Conservation (phyloP, 1,284 basidiomycete species). For the Hypsizygus ulmarius region DNA sequence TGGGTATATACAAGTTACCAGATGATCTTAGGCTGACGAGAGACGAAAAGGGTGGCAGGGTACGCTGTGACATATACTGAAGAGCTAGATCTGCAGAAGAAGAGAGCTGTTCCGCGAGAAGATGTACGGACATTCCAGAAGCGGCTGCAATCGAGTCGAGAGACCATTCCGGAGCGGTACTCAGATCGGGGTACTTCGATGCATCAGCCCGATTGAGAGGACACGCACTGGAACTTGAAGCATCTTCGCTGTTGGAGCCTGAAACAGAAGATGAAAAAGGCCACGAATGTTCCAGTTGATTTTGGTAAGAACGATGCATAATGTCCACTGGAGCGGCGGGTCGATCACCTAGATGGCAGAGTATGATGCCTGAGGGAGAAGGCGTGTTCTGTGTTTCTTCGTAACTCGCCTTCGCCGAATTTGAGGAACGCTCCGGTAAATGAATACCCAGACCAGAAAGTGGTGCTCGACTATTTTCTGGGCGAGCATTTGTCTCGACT, state of each 20-base stretch:
- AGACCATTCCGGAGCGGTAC: conserved; percentile 18
- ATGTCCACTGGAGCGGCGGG: conserved; percentile 9
- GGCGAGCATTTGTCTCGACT: conserved; percentile 11
- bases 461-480: conserved; percentile 11
- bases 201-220: conserved; percentile 6
- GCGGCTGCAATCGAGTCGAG: conserved; percentile 30
- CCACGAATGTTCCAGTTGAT: conserved; percentile 21
- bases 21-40: conserved; percentile 1
- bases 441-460: conserved; percentile 31
- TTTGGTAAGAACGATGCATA: conserved; percentile 11
- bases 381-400: background rate
- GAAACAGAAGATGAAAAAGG: conserved; percentile 22
- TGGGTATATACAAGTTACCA: conserved; percentile 10
- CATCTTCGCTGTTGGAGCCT: conserved; percentile 13
- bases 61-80: conserved; percentile 19
- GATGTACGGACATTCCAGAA: conserved; percentile 29
- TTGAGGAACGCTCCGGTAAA: conserved; percentile 16
- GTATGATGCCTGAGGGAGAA: conserved; percentile 1
- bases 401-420: conserved; percentile 4
- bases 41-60: conserved; percentile 2
- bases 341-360: conserved; percentile 15
- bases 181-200: conserved; percentile 1
- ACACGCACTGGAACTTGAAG: conserved; percentile 4
- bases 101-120: conserved; percentile 32
- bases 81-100: conserved; percentile 32